Evolutionary conservation across 306 rosid species (phyloP).

Genomic region (Potentilla sterilis): DNA sequence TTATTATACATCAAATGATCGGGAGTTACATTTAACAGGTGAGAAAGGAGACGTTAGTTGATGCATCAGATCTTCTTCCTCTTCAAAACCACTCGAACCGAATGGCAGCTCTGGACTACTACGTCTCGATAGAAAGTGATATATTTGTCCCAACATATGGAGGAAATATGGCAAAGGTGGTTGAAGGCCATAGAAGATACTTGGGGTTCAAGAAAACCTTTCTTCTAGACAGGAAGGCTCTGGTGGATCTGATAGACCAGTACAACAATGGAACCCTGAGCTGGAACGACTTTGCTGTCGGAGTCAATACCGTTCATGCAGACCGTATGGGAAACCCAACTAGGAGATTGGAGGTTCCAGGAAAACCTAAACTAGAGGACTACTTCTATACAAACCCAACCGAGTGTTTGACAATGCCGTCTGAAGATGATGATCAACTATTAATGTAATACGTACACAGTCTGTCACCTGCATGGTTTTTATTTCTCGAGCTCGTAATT

Average conservation of each 20-base stretch:
- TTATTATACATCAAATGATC: no score
- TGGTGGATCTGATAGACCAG: conserved; percentile 31
- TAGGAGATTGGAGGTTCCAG: conserved; percentile 27
- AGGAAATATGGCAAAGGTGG: conserved; percentile 85
- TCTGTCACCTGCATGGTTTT: background rate
- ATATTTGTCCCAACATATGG: conserved; percentile 72
- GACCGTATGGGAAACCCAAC: conserved; percentile 31
- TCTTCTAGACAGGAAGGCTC: conserved; percentile 20
- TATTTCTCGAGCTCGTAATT: background rate
- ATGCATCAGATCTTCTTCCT: conserved; percentile 53
- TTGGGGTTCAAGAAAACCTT: conserved; percentile 34
- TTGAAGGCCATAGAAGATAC: conserved; percentile 76
- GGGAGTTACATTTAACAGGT: conserved; percentile 34
- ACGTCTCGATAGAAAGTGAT: conserved; percentile 62
- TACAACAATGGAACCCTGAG: conserved; percentile 31
- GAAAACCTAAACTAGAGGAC: conserved; percentile 34
- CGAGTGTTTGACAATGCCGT: conserved; percentile 20
- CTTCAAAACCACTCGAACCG: conserved; percentile 65
- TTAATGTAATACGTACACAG: background rate
- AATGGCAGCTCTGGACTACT: conserved; percentile 79
- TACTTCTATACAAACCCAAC: conserved; percentile 35
- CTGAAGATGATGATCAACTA: background rate
- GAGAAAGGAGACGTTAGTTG: conserved; percentile 59
- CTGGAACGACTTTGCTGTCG: conserved; percentile 22
- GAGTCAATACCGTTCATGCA: conserved; percentile 24